phyloP scores from a whole-genome alignment of 345 rosid species.

The Cardamine occulta region DNA sequence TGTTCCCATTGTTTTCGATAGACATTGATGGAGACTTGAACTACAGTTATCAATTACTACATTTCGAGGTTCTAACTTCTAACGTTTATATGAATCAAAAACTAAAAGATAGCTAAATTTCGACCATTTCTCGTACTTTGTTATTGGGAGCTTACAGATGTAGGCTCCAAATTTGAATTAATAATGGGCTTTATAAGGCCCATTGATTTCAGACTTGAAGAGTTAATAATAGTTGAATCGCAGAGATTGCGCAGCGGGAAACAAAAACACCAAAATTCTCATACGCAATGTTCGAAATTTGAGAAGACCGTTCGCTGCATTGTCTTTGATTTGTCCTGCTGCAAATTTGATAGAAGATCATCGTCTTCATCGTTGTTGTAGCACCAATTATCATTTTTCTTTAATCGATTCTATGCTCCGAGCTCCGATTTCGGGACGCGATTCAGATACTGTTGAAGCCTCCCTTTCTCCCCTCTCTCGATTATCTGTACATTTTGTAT shows the following conservation, averaged over 20 bases:
- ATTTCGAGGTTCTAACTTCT: neutral
- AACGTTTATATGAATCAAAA: neutral
- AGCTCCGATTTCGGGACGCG: conserved; percentile 8
- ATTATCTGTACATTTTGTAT: neutral
- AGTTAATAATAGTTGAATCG: neutral
- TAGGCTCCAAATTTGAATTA: neutral
- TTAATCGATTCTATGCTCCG: neutral
- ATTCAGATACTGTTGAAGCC: conserved; percentile 15
- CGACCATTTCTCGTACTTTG: neutral
- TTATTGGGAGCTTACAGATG: neutral
- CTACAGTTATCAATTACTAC: neutral
- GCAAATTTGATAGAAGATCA: conserved; percentile 10
- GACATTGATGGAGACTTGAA: neutral
- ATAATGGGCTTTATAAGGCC: conserved; percentile 28
- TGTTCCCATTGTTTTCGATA: conserved; percentile 29
- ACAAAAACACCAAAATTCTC: neutral
- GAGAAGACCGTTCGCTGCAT: conserved; percentile 15
- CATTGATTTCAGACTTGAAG: neutral
- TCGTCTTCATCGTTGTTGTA: conserved; percentile 19
- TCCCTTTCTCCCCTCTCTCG: conserved; percentile 21
- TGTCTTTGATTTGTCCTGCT: conserved; percentile 20
- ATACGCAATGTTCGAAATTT: conserved; percentile 18
- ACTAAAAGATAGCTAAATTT: neutral
- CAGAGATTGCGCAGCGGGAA: conserved; percentile 23
- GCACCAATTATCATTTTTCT: neutral